Conservation (phyloP, 108 stramenopile genomes). For the Epithemia pelagica region DNA sequence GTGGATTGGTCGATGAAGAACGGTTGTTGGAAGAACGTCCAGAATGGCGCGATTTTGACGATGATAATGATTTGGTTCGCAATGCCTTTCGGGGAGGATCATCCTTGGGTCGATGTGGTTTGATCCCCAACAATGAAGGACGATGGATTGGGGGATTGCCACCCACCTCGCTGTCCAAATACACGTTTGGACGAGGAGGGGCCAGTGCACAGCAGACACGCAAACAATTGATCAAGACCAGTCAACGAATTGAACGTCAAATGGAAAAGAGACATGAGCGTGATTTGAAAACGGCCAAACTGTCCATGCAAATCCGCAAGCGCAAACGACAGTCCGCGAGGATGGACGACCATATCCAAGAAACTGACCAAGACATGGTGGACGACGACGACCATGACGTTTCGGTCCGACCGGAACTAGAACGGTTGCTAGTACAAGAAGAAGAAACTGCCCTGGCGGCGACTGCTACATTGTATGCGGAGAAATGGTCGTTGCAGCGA, state of each 20-base stretch:
- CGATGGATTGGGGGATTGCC: conserved; percentile 49
- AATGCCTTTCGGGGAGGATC: conserved; percentile 7
- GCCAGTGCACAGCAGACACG: conserved; percentile 15
- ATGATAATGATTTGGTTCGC: conserved; percentile 32
- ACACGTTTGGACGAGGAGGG: conserved; percentile 15
- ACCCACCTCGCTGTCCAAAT: conserved; percentile 40
- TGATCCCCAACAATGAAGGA: conserved; percentile 43
- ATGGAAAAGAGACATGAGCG: conserved; percentile 37
- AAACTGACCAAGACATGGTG: background rate
- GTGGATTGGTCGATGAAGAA: conserved; percentile 50
- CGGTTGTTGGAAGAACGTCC: conserved; percentile 40
- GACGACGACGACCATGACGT: conserved; percentile 10
- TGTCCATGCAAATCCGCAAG: conserved; percentile 21
- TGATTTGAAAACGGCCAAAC: conserved; percentile 26
- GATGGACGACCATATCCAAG: background rate
- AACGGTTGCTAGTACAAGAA: conserved; percentile 34
- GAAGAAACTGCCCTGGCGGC: conserved; percentile 29
- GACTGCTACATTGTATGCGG: conserved; percentile 26
- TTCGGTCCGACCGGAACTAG: conserved; percentile 31
- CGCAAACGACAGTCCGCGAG: background rate
- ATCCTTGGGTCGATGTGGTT: conserved; percentile 29
- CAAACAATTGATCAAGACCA: conserved; percentile 30
- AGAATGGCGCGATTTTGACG: conserved; percentile 56
- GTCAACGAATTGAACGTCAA: conserved; percentile 29
- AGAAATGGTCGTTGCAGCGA: conserved; percentile 55